phyloP scores from a whole-genome alignment of 345 rosid species.

The Citrus mangshanensis region DNA sequence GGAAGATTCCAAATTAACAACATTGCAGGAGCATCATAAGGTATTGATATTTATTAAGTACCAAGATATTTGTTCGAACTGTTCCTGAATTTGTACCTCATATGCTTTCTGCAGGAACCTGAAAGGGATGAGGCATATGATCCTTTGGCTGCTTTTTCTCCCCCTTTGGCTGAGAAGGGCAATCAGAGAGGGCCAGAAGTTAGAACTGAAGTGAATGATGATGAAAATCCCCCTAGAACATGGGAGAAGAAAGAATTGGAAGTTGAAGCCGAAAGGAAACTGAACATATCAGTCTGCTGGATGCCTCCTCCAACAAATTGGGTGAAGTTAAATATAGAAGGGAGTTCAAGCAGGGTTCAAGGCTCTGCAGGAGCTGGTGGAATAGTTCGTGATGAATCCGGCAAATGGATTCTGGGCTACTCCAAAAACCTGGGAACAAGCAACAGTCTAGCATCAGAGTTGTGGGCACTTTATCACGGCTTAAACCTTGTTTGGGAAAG shows the following conservation, averaged over 20 bases:
- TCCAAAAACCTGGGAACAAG: conserved; percentile 19
- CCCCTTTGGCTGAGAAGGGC: background rate
- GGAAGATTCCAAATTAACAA: background rate
- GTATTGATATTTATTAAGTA: background rate
- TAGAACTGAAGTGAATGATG: background rate
- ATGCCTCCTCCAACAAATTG: conserved; percentile 26
- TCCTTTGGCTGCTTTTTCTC: background rate
- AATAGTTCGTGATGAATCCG: conserved; percentile 43
- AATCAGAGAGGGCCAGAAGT: background rate
- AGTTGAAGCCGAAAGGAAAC: conserved; percentile 12
- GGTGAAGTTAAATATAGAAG: conserved; percentile 48
- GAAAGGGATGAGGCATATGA: background rate
- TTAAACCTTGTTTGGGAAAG: conserved; percentile 39
- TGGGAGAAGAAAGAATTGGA: background rate
- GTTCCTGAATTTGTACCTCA: background rate
- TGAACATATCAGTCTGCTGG: conserved; percentile 12
- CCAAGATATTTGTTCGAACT: background rate
- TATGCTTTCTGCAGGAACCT: background rate
- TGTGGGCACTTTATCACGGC: conserved; percentile 55
- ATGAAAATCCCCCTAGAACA: background rate
- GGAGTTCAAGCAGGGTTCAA: conserved; percentile 11
- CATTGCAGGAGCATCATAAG: background rate
- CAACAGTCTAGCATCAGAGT: conserved; percentile 26
- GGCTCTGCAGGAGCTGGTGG: conserved; percentile 39
- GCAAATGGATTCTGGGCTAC: conserved; percentile 59